Evolutionary conservation across 2,329 filamentous ascomycete genomes (phyloP).

Genomic region (Fusarium sp.): DNA sequence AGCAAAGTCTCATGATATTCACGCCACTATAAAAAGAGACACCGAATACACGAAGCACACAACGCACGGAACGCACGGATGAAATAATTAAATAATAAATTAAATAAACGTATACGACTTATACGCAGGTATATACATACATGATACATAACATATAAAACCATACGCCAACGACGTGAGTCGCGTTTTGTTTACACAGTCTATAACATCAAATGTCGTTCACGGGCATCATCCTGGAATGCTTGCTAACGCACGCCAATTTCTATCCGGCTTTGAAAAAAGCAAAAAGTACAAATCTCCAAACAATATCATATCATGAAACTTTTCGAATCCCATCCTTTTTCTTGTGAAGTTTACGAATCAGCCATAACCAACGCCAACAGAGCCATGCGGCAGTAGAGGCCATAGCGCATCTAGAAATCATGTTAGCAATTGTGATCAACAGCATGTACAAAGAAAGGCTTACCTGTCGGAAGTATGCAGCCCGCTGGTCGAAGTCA

Average conservation of each 20-base stretch:
- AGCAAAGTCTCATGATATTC: not conserved
- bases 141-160: slow-evolving; percentile 39
- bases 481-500: slow-evolving; percentile 95
- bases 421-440: slow-evolving; percentile 25
- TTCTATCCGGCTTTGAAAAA: slow-evolving; percentile 45
- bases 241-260: slow-evolving; percentile 45
- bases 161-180: slow-evolving; percentile 43
- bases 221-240: slow-evolving; percentile 43
- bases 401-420: slow-evolving; percentile 90
- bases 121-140: slow-evolving; percentile 37
- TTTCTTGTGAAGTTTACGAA: slow-evolving; percentile 36
- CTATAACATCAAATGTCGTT: slow-evolving; percentile 45
- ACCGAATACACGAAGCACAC: slow-evolving; percentile 8
- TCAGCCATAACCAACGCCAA: slow-evolving; percentile 86
- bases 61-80: slow-evolving; percentile 23
- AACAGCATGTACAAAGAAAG: not conserved
- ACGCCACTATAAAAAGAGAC: slow-evolving; percentile 4
- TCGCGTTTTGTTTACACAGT: slow-evolving; percentile 41
- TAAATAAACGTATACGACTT: slow-evolving; percentile 32
- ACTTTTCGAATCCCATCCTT: slow-evolving; percentile 33
- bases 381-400: slow-evolving; percentile 98
- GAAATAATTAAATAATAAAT: slow-evolving; percentile 38
- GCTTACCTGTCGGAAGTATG: slow-evolving; percentile 98
- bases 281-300: slow-evolving; percentile 33
- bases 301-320: slow-evolving; percentile 27